These are phyloP conservation scores for Arabidopsis suecica DNA, from an alignment of 345 rosid species.

Conservation along the genomic window DNA sequence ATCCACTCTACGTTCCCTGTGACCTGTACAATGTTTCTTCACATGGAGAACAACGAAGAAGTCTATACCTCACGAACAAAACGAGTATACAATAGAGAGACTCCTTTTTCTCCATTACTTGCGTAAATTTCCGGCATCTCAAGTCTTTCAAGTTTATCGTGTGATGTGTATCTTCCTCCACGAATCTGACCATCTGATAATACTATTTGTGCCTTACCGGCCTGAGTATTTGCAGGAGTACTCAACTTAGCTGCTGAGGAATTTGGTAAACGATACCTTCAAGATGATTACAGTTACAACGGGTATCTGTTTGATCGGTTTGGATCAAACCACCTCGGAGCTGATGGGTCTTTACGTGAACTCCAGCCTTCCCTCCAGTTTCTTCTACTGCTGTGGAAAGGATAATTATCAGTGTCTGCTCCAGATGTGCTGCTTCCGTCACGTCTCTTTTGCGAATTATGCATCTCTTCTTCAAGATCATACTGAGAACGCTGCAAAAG, in stretches of 20 bases:
- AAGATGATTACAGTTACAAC: conserved; percentile 40
- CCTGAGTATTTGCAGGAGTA: conserved; percentile 34
- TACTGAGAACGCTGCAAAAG: conserved; percentile 69
- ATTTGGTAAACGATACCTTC: conserved; percentile 25
- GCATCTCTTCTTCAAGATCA: conserved; percentile 85
- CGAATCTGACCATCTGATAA: conserved; percentile 20
- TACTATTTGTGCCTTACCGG: background rate
- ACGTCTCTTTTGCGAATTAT: conserved; percentile 64
- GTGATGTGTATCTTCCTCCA: conserved; percentile 16
- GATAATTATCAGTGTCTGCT: conserved; percentile 56
- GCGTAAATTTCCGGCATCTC: conserved; percentile 20
- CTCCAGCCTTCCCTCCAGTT: conserved; percentile 60
- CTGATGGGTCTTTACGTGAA: conserved; percentile 47
- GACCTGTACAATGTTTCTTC: conserved; percentile 37
- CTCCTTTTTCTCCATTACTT: conserved; percentile 18
- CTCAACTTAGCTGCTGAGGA: conserved; percentile 34
- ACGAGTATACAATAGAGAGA: conserved; percentile 3
- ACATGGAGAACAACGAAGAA: conserved; percentile 22
- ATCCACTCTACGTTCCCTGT: conserved; percentile 10
- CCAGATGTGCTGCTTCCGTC: conserved; percentile 59
- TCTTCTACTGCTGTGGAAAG: conserved; percentile 56
- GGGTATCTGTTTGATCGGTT: conserved; percentile 55
- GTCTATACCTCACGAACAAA: conserved; percentile 25
- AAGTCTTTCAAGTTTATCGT: background rate
- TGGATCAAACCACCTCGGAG: conserved; percentile 49